Conservation (phyloP, 106 monocot species). For the Amphibolis antarctica region DNA sequence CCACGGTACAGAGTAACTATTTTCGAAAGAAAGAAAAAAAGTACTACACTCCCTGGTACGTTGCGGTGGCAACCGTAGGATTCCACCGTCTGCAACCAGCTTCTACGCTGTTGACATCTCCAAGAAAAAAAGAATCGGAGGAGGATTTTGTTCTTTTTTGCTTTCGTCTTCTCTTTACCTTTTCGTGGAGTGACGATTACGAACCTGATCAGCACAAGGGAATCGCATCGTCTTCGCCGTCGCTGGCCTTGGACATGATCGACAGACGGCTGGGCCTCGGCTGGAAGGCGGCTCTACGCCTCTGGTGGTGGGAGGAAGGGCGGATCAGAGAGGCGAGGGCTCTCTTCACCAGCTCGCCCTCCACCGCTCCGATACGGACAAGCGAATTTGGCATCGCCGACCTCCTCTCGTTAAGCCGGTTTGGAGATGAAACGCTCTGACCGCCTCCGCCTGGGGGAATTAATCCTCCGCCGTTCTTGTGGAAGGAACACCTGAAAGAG, state of each 20-base stretch:
- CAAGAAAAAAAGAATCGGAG: background rate
- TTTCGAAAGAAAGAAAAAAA: too few species aligned
- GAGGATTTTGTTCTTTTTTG: background rate
- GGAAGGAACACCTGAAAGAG: constrained; percentile 72
- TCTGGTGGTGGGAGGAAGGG: constrained; percentile 61
- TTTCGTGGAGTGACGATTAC: background rate
- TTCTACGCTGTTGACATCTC: too few species aligned
- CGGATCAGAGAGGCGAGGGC: constrained; percentile 65
- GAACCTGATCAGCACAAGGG: constrained; percentile 3
- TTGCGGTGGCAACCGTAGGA: too few species aligned
- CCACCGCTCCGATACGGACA: constrained; percentile 71
- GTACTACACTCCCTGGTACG: too few species aligned
- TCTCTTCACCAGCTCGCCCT: constrained; percentile 65
- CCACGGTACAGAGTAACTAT: too few species aligned
- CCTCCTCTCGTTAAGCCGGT: constrained; percentile 43
- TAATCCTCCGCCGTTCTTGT: constrained; percentile 34
- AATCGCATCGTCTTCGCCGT: background rate
- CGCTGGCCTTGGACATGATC: constrained; percentile 52
- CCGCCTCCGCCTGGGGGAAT: background rate
- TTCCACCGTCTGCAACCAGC: too few species aligned
- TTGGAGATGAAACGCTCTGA: constrained; percentile 9
- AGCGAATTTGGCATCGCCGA: constrained; percentile 82
- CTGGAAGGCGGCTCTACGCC: constrained; percentile 46
- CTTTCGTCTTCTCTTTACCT: background rate
- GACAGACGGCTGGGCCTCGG: constrained; percentile 67